These are phyloP conservation scores for Cyphellophora attinorum DNA, from an alignment of 2,329 filamentous ascomycete species.

Conservation along the genomic window DNA sequence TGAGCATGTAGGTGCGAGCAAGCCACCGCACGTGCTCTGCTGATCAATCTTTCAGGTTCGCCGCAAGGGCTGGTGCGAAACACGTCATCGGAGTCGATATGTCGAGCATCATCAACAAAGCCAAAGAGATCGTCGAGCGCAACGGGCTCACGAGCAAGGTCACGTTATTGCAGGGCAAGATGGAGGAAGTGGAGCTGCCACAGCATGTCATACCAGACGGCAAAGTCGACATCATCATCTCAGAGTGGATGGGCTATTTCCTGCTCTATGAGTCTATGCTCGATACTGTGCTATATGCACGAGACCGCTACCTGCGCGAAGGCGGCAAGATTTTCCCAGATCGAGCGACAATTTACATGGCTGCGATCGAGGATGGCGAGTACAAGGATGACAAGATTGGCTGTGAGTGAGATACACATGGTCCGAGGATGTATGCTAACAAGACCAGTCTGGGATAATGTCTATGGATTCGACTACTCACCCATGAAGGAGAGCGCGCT, in stretches of 20 bases:
- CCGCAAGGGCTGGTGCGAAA: conserved; percentile 89
- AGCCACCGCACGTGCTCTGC: not conserved
- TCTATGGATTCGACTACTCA: conserved; percentile 95
- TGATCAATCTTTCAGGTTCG: conserved; percentile 59
- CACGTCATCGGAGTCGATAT: conserved; percentile 99
- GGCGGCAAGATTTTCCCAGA: conserved; percentile 96
- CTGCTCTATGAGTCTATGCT: conserved; percentile 98
- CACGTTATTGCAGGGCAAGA: conserved; percentile 96
- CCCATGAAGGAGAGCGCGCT: conserved; percentile 90
- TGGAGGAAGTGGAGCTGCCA: conserved; percentile 94
- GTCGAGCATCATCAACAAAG: conserved; percentile 99
- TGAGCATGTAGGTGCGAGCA: conserved; percentile 68
- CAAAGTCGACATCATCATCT: conserved; percentile 98
- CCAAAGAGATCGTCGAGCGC: conserved; percentile 80
- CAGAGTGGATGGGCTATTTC: conserved; percentile 99
- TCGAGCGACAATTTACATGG: conserved; percentile 95
- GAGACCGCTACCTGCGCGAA: conserved; percentile 79
- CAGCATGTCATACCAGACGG: conserved; percentile 47
- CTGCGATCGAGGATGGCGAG: conserved; percentile 94
- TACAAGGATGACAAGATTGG: conserved; percentile 99
- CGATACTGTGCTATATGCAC: conserved; percentile 92
- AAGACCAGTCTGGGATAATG: conserved; percentile 98
- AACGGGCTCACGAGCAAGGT: conserved; percentile 96
- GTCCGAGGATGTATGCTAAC: too few relatives aligned
- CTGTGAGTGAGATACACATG: conserved; percentile 52